Base-by-base conservation (phyloP, 441 rosid genomes). In the Corymbia calophylla region DNA sequence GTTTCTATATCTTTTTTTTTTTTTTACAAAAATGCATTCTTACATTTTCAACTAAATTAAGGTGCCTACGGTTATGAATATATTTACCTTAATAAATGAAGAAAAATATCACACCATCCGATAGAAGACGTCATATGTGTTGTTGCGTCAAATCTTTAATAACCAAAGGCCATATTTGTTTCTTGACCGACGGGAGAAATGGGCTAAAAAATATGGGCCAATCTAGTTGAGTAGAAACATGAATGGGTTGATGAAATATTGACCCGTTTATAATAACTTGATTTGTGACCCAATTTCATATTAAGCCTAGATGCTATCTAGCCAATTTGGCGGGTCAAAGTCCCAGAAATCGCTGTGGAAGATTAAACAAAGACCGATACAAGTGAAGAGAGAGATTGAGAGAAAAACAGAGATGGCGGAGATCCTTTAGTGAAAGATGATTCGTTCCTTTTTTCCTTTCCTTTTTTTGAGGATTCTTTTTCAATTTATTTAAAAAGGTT, bases 1-100 rank as follows among this genome's bases (percentile, higher is more conserved):
- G 13, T 23, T 51, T 51, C 5, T 13, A 13, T 2, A 13, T 51
- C 44, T 51, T 15, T 23, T 23, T 23, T 11, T 54, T 23, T 56
- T 17, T 53, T 2, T 56, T 3, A 56, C 12, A 21, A 56, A 8
- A 56, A 56, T 55, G 58, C 1, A 55, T 55, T 5, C 9, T 56
- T 0, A 51, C 13, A 51, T 51, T 51, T 16, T 4, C 16, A 0
- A 56, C 62, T 56, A 56, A 23, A 23, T 7, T 8, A 2, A 9
- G 0, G 1, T 21, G 60, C 21, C 5, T 0, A 25, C 0, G 5
- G 4, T 60, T 60, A 9, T 16, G 0, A 60, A 60, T n/a, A 64
- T n/a, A 64, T 64, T 64, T n/a, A n/a, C 73, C 5, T 7, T 64
- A 64, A n/a, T 64, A 6, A n/a, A 13, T 66, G 11, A 68, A 68